Evolutionary conservation across 2,329 filamentous ascomycete species (phyloP), one percentile per base, ranked within the genome.

Genomic region (Colletotrichum sp.): DNA sequence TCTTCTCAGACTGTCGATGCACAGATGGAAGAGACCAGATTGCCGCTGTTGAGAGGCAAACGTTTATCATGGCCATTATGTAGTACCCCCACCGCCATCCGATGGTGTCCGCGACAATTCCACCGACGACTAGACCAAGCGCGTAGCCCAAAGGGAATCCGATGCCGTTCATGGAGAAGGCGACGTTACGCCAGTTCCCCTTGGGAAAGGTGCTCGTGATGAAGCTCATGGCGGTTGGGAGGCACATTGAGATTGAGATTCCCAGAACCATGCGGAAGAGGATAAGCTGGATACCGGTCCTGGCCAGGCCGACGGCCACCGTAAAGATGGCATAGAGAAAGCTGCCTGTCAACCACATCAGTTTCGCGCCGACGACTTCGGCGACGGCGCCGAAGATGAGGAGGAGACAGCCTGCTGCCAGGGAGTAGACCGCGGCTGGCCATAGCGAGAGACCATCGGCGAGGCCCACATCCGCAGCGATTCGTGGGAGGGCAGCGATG

Each of bases 21-120:
- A 81, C 78, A 0, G 73, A 74, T 1, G 84, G 85, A 2, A 87
- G 68, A 13, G 81, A 82, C 82, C 83, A 86, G 26, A 86, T 81
- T 0, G 85, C 83, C 1, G 79, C 80, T 0, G 81, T 77, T 6
- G 84, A 85, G 5, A 87, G 77, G 28, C 79, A 81, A 10, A 86
- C 76, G 48, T 83, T 85, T 18, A 89, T 78, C 2, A 81, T 79
- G 5, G 81, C 84, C 77, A 81, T 81, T 69, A 86, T 79, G 64
- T 86, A 88, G 34, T 86, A 90, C 0, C 84, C 83, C 78, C 84
- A 86, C 7, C 88, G 80, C 88, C 88, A 90, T 4, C 87, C 88
- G 7, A 86, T 83, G 0, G 83, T 85, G 61, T 89, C 85, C 8
- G 86, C 83, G 69, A 90, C 85, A 7, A 90, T 80, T 21, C 89